Base-by-base conservation (phyloP, 257 asterid genomes). In the Oldenlandia corymbosa region DNA sequence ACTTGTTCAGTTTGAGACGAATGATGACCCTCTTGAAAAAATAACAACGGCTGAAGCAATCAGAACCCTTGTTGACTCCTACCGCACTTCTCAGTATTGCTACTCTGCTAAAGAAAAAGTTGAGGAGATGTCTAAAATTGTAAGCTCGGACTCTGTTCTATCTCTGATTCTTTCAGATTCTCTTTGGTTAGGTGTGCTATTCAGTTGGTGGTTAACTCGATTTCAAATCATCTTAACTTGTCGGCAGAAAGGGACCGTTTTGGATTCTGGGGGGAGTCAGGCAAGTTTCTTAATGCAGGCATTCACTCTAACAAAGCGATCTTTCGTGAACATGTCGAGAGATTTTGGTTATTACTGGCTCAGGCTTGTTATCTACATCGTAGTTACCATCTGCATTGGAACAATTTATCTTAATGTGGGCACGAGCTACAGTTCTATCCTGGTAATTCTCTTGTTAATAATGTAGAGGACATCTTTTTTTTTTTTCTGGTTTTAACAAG, bases 271-370 rank as follows among this genome's bases (percentile, higher is more conserved):
- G 42, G 99, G 99, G 55, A 93, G 97, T 65, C 99, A 85, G 68
- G 97, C 99, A 61, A 93, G 97, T 80, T 90, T 90, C 84, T 64
- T 86, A 31, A 93, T 85, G 99, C 99, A 93, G 78, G 79, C 96
- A 4, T 73, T 80, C 60, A 93, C 96, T 20, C 78, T 93, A 64
- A 93, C 99, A 13, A 82, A 83, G 58, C 96, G 99, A 32, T 93
- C 99, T 2, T 93, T 85, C 62, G 76, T 93, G 60, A 93, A 93
- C 47, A 93, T 93, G 99, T 93, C 99, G 10, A 81, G 99, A 79
- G 99, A 93, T 86, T 93, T 93, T 54, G 99, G 99, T 5, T 93
- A 93, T 58, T 93, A 93, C 85, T 93, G 99, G 99, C 79, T 93
- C 74, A 82, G 99, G 86, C 97, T 93, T 10, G 87, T 87, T 7